Percentiles rank a stretch among this genome's conserved stretches.
These are phyloP conservation scores for Clitopilus passeckerianus DNA, from an alignment of 768 basidiomycete genomes.

Conservation along the genomic window DNA sequence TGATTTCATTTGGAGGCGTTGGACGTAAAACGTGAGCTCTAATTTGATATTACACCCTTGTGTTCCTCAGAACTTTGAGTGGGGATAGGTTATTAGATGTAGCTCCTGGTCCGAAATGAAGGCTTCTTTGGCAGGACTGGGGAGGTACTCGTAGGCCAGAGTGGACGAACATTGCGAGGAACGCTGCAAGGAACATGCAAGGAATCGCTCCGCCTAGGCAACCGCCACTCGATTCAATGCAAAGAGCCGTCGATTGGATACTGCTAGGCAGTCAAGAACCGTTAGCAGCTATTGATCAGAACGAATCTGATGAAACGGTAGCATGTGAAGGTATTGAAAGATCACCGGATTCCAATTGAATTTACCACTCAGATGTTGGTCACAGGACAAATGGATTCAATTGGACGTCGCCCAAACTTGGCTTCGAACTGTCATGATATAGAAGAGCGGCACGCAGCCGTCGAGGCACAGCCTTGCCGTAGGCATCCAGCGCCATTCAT, in stretches of 20 bases:
- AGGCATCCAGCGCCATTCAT: background rate
- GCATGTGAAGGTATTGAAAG: background rate
- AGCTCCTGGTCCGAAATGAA: background rate
- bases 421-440: background rate
- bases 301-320: background rate
- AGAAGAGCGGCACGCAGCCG: background rate
- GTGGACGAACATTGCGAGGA: background rate
- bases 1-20: background rate
- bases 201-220: background rate
- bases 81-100: background rate
- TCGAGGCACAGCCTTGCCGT: background rate
- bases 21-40: background rate
- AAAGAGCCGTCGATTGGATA: background rate
- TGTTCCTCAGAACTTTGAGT: background rate
- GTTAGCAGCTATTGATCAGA: background rate
- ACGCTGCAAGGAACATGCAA: no score
- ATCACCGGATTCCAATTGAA: background rate
- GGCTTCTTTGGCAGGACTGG: background rate
- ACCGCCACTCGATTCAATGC: background rate
- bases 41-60: background rate
- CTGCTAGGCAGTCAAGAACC: background rate
- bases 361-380: background rate
- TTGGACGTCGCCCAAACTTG: background rate
- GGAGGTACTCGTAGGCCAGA: background rate
- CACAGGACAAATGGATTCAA: background rate